Evolutionary conservation across 768 basidiomycete genomes (phyloP).

Genomic region (Collybiopsis luxurians): DNA sequence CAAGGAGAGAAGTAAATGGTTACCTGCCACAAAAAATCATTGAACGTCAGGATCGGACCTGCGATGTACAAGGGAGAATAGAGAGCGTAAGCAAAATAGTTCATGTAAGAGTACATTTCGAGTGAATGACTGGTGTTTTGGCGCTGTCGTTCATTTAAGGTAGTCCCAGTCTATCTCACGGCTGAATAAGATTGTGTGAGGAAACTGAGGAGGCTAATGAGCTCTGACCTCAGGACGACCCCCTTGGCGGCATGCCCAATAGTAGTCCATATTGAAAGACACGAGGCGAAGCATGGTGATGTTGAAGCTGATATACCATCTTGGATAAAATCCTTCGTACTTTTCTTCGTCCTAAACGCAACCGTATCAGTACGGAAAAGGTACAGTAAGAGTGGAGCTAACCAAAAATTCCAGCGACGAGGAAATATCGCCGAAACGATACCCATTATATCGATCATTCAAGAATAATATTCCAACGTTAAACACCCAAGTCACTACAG

Average conservation of each 20-base stretch:
- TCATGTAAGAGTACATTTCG: constrained; percentile 61
- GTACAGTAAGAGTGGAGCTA: constrained; percentile 19
- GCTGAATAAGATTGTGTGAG: background rate
- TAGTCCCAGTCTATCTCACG: constrained; percentile 4
- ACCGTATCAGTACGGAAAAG: constrained; percentile 5
- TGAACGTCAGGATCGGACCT: constrained; percentile 95
- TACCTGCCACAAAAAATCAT: constrained; percentile 94
- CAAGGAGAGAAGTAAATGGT: constrained; percentile 15
- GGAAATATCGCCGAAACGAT: constrained; percentile 57
- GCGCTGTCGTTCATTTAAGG: constrained; percentile 58
- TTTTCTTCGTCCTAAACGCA: constrained; percentile 45
- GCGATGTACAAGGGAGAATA: constrained; percentile 96
- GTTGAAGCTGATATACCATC: constrained; percentile 95
- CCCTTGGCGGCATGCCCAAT: constrained; percentile 68
- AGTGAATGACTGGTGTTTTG: constrained; percentile 50
- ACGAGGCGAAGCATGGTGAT: constrained; percentile 93
- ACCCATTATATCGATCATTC: constrained; percentile 77
- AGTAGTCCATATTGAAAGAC: constrained; percentile 91
- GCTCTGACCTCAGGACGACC: constrained; percentile 35
- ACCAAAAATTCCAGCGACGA: constrained; percentile 52
- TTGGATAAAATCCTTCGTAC: constrained; percentile 74
- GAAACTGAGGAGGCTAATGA: background rate
- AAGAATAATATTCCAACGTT: constrained; percentile 71
- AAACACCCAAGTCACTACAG: constrained; percentile 70
- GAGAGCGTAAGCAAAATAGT: constrained; percentile 82